A percentile compares a stretch with the other conserved stretches of the same genome.
Conservation (phyloP, 345 rosid genomes). For the Psidium friedrichsthalianum region DNA sequence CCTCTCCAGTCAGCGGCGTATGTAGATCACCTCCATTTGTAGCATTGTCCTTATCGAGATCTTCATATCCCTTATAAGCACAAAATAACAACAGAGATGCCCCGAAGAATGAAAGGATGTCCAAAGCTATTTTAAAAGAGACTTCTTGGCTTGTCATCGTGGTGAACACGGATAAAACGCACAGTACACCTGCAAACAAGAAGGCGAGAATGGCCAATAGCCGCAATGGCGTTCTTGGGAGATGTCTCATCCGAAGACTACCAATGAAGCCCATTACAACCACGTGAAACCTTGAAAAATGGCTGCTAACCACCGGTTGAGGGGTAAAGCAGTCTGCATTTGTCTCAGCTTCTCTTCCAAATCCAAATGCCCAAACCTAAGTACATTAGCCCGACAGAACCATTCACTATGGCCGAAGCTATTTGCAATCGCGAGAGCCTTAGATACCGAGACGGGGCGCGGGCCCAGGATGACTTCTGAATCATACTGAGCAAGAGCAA, state of each 20-base stretch:
- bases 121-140: slow-evolving; percentile 19
- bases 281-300: slow-evolving; percentile 63
- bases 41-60: slow-evolving; percentile 9
- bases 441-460: slow-evolving; percentile 8
- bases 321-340: slow-evolving; percentile 26
- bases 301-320: slow-evolving; percentile 33
- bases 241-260: slow-evolving; percentile 25
- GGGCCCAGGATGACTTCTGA: slow-evolving; percentile 22
- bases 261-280: slow-evolving; percentile 36
- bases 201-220: slow-evolving; percentile 38
- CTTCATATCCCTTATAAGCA: slow-evolving; percentile 28
- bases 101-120: slow-evolving; percentile 52
- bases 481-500: slow-evolving; percentile 33
- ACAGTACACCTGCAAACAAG: slow-evolving; percentile 33
- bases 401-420: slow-evolving; percentile 42
- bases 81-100: slow-evolving; percentile 38
- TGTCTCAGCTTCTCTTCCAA: slow-evolving; percentile 41
- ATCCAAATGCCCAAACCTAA: slow-evolving; percentile 45
- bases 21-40: slow-evolving; percentile 27
- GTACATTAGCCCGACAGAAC: slow-evolving; percentile 47
- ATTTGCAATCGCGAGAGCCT: slow-evolving; percentile 26
- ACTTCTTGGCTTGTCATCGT: slow-evolving; percentile 15
- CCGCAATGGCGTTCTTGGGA: slow-evolving; percentile 24
- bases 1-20: slow-evolving; percentile 42
- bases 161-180: slow-evolving; percentile 27